Base-by-base conservation (phyloP, 306 rosid species). In the Lathyrus tuberosus region DNA sequence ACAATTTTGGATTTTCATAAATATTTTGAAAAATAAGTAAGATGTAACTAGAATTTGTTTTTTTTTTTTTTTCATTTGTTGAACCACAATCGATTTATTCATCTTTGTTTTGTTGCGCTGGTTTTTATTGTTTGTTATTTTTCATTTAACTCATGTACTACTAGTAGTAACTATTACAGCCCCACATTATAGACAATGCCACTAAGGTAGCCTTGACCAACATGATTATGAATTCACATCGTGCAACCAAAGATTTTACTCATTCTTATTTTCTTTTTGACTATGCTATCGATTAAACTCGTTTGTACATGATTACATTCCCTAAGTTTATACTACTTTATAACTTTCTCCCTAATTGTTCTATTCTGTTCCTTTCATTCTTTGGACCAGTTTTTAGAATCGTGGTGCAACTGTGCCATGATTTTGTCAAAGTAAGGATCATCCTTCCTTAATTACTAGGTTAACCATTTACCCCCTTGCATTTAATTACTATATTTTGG, bases 371-470 rank as follows among this genome's bases (percentile, higher is more conserved):
- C 13, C 14, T 20, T 52, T 52, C 30, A 12, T 28, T 54, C 58
- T 16, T 69, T 52, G 57, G 75, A 69, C 40, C 65, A 60, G 26
- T 48, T 76, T 68, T 67, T 48, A 37, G 65, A 48, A 11, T 52
- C 41, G 48, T 11, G 42, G 16, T 48, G 38, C 59, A 49, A 51
- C 48, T 49, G 48, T 42, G 30, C 28, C 79, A 46, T 46, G 16
- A 41, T 41, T 3, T 26, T 26, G 35, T 33, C 37, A 33, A 33
- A 33, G 37, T 6, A 33, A 33, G 7, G 37, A 33, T 6, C 1
- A 33, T 6, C 6, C 37, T 33, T 33, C 37, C 37, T 33, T 33
- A 33, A 33, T 33, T 4, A 31, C 35, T 31, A 31, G 35, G 35
- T 31, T 31, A 31, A 31, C 5, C 35, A 31, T 31, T 31, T 5